phyloP scores from a whole-genome alignment of 140 eudicot species.

The Erigeron philadelphicus region DNA sequence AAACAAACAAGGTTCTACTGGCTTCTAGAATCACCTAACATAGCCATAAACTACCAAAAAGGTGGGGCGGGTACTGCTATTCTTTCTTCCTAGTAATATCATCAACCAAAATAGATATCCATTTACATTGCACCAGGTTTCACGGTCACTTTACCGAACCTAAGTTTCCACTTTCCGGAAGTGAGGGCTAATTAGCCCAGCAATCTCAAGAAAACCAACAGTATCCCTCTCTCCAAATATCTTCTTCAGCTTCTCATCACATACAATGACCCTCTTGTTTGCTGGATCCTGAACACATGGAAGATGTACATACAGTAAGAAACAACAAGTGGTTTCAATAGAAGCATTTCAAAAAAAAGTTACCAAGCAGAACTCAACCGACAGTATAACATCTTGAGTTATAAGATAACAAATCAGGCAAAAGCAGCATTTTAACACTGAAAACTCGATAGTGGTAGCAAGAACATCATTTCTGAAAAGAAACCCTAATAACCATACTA shows the following conservation, averaged over 20 bases:
- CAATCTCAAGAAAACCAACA: slow-evolving; percentile 89
- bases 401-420: background rate
- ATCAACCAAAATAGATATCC: slow-evolving; percentile 37
- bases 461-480: too few species aligned
- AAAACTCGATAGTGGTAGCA: too few species aligned
- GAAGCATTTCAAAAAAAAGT: background rate
- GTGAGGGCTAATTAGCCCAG: slow-evolving; percentile 75
- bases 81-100: slow-evolving; percentile 35
- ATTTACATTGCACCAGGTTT: slow-evolving; percentile 36
- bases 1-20: slow-evolving; percentile 16
- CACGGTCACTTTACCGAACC: background rate
- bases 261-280: slow-evolving; percentile 64
- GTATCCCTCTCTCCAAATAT: slow-evolving; percentile 67
- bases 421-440: too few species aligned
- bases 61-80: slow-evolving; percentile 22
- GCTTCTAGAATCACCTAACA: slow-evolving; percentile 22
- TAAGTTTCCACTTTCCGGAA: slow-evolving; percentile 43
- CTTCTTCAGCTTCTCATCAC: slow-evolving; percentile 85
- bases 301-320: background rate
- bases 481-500: too few species aligned
- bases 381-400: background rate
- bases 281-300: slow-evolving; percentile 39
- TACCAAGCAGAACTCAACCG: background rate
- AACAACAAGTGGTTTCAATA: background rate
- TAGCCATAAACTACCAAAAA: slow-evolving; percentile 26